These are phyloP conservation scores for Haematococcus lacustris DNA, from an alignment of 139 green algal genomes.

Conservation along the genomic window DNA sequence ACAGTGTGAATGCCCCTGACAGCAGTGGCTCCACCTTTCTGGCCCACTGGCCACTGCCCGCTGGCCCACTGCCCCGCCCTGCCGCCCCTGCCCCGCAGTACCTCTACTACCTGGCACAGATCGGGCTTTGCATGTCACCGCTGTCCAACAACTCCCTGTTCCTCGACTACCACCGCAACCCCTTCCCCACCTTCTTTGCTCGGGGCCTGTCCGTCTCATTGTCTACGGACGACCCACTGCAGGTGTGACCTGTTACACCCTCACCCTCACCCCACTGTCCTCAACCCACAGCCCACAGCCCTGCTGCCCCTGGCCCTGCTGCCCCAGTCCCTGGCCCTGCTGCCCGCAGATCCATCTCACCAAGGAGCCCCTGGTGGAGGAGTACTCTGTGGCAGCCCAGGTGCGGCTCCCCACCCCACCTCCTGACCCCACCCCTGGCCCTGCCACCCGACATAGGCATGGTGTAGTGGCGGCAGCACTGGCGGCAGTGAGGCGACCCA, in stretches of 20 bases:
- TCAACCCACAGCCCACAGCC: too few relatives aligned
- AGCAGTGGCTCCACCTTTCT: too few relatives aligned
- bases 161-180: constrained; percentile 99
- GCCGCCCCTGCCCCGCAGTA: constrained; percentile 54
- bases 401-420: too few relatives aligned
- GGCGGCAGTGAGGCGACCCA: too few relatives aligned
- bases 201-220: constrained; percentile 82
- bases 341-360: constrained; percentile 52
- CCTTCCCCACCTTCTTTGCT: constrained; percentile 97
- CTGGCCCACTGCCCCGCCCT: too few relatives aligned
- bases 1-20: too few relatives aligned
- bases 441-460: too few relatives aligned
- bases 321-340: too few relatives aligned
- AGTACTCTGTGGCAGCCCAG: constrained; percentile 95
- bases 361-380: constrained; percentile 96
- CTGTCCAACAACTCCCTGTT: constrained; percentile 99
- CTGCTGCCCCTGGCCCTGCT: too few relatives aligned
- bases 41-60: too few relatives aligned
- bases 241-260: constrained; percentile 2
- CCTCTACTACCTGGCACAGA: constrained; percentile 67
- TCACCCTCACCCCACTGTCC: background rate
- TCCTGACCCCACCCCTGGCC: too few relatives aligned
- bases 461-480: too few relatives aligned
- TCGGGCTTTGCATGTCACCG: constrained; percentile 91
- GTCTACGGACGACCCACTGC: constrained; percentile 75